Evolutionary conservation across 768 basidiomycete genomes (phyloP), one percentile per base, ranked within the genome.

Genomic region (Saitozyma sp.): DNA sequence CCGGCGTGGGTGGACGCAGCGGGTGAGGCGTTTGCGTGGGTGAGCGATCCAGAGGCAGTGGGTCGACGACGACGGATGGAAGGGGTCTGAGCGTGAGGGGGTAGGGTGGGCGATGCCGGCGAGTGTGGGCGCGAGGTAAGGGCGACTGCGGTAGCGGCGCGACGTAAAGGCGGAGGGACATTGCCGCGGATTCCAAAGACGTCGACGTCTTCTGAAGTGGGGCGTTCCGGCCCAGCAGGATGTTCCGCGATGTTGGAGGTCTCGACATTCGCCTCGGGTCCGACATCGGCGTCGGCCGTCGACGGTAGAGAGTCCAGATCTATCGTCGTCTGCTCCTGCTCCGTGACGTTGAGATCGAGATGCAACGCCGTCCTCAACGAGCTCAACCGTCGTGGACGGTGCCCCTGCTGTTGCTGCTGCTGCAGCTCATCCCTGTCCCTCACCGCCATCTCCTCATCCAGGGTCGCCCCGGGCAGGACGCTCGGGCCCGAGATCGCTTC

Each of bases 11-110:
- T n/a, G 41, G 60, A 37, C 39, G 50, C 42, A 6, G 58, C 49
- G 16, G 52, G 38, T 42, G 49, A 42, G 49, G 29, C 29, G 29
- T 2, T 29, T 29, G 29, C 29, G 29, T 29, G 29, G 5, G 39
- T 49, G 61, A 50, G 51, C 54, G 53, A n/a, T 41, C 45, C n/a
- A 56, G 13, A 49, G 11, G 50, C 54, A 0, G 61, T 62, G 13
- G 61, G 53, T 14, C 54, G 45, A 40, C 61, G 61, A 19, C 43
- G 43, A 10, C 61, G 61, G 13, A 49, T 50, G 51, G 51, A 2
- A 11, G 11, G 16, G 38, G 17, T 17, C 38, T 10, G 16, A 13
- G 51, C 17, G 13, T 17, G 19, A 14, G 10, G 51, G 7, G 38
- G 19, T 8, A 19, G 16, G 17, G 51, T 52, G 51, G 38, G 19